Evolutionary conservation across 441 rosid genomes (phyloP).

Genomic region (Theobroma grandiflorum): DNA sequence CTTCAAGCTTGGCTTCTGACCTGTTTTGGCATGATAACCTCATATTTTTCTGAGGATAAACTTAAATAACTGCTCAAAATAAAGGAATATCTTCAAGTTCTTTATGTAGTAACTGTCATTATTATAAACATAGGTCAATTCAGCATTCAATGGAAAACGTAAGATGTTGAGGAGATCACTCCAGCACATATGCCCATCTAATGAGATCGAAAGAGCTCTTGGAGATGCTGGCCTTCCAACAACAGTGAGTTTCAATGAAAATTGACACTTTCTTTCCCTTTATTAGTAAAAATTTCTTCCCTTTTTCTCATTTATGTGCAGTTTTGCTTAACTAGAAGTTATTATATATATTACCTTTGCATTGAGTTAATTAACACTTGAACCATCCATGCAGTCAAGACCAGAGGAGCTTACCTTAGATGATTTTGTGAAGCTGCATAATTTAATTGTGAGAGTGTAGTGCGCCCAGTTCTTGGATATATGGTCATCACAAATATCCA

Average conservation of each 20-base stretch:
- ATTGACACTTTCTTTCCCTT: background rate
- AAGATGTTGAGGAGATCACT: constrained; percentile 91
- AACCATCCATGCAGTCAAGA: constrained; percentile 67
- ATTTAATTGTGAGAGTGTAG: constrained; percentile 48
- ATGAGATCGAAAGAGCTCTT: constrained; percentile 83
- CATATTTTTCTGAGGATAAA: background rate
- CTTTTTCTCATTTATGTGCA: background rate
- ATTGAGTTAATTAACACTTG: background rate
- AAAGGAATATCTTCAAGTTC: background rate
- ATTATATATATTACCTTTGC: background rate
- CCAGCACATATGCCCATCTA: constrained; percentile 72
- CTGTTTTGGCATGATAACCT: background rate
- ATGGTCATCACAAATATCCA: background rate
- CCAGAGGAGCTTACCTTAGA: constrained; percentile 89
- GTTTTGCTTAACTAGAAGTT: background rate
- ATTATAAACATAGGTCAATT: constrained; percentile 62
- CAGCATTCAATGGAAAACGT: constrained; percentile 89
- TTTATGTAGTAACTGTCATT: constrained; percentile 1
- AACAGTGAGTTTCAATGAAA: constrained; percentile 53
- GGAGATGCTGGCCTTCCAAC: constrained; percentile 66
- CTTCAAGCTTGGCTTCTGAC: background rate
- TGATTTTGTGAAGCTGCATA: constrained; percentile 86
- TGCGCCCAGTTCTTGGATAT: background rate
- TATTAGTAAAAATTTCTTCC: background rate
- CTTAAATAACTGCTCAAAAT: background rate